Evolutionary conservation across 1,284 basidiomycete species (phyloP).

Genomic region (Austropuccinia psidii): DNA sequence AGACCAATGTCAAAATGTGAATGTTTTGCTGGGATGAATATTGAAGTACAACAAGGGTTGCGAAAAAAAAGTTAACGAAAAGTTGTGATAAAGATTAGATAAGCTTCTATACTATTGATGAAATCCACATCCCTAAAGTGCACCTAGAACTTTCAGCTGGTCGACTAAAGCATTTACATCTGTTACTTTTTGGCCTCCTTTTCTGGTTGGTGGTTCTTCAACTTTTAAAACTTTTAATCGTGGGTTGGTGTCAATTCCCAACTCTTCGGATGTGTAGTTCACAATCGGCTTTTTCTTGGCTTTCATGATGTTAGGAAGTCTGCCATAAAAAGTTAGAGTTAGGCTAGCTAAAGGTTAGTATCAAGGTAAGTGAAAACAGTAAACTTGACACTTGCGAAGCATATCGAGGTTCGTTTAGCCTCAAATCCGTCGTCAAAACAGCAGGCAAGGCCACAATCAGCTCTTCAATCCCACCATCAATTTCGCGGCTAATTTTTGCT

Average conservation of each 20-base stretch:
- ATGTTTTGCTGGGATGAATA: too few species aligned
- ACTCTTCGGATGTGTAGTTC: constrained; percentile 69
- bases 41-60: too few species aligned
- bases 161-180: constrained; percentile 81
- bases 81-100: too few species aligned
- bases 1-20: too few species aligned
- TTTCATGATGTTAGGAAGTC: constrained; percentile 50
- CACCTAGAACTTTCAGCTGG: constrained; percentile 84
- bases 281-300: constrained; percentile 98
- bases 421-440: constrained; percentile 85
- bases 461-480: constrained; percentile 87
- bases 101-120: too few species aligned
- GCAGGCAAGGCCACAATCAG: constrained; percentile 72
- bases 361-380: not conserved
- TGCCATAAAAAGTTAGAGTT: constrained; percentile 37
- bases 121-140: too few species aligned
- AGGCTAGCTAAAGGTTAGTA: not conserved
- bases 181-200: constrained; percentile 84
- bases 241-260: constrained; percentile 68
- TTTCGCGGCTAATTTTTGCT: constrained; percentile 75
- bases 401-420: constrained; percentile 75
- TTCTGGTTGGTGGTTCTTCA: constrained; percentile 79
- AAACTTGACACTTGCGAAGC: constrained; percentile 81
- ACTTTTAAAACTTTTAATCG: constrained; percentile 81
- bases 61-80: too few species aligned